Evolutionary conservation across 2,329 filamentous ascomycete genomes (phyloP).

Genomic region (Pseudopyrenochaeta lycopersici): DNA sequence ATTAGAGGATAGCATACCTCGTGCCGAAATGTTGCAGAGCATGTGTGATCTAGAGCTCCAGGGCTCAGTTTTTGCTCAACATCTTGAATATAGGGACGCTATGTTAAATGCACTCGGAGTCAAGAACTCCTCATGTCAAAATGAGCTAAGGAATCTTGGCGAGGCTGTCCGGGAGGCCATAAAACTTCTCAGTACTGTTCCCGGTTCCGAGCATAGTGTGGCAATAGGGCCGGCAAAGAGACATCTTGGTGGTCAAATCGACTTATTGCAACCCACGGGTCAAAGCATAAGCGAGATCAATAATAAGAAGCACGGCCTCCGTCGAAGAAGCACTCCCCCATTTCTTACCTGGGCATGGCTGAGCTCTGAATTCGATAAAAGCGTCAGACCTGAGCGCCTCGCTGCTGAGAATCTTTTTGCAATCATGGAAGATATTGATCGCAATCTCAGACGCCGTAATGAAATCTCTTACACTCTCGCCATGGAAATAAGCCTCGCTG

Average conservation of each 20-base stretch:
- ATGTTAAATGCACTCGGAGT: slow-evolving; percentile 3
- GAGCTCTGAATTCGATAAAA: background rate
- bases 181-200: background rate
- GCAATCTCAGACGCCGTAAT: background rate
- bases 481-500: background rate
- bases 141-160: background rate
- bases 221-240: background rate
- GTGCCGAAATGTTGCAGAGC: slow-evolving; percentile 1
- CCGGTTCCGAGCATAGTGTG: too few relatives aligned
- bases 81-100: background rate
- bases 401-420: slow-evolving; percentile 3
- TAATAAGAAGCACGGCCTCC: background rate
- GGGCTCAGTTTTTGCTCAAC: background rate
- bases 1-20: background rate
- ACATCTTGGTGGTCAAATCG: background rate
- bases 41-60: slow-evolving; percentile 6
- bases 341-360: slow-evolving; percentile 4
- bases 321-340: background rate
- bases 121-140: background rate
- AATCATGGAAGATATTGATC: slow-evolving; percentile 7
- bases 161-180: background rate
- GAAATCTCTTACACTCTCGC: background rate
- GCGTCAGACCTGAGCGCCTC: background rate
- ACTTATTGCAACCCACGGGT: background rate
- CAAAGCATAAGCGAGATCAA: background rate